Percentiles rank a stretch among this genome's conserved stretches.
Evolutionary conservation across 345 rosid genomes (phyloP).

Genomic region (Boechera retrofracta): DNA sequence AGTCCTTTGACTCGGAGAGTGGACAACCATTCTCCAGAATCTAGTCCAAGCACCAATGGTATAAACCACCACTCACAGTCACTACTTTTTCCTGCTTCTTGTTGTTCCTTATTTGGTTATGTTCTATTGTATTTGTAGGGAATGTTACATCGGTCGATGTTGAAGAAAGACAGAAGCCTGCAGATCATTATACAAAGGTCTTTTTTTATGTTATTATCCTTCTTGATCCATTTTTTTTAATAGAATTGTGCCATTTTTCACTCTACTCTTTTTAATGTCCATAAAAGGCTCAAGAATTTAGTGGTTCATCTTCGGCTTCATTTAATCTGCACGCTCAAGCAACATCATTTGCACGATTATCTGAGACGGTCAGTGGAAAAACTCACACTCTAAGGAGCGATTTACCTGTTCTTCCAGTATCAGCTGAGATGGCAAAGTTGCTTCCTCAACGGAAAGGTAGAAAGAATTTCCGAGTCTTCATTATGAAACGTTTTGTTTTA

Average conservation of each 20-base stretch:
- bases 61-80: constrained; percentile 22
- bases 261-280: constrained; percentile 8
- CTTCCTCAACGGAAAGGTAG: constrained; percentile 68
- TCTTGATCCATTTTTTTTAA: background rate
- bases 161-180: constrained; percentile 42
- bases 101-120: constrained; percentile 23
- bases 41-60: constrained; percentile 52
- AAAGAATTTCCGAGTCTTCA: background rate
- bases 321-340: constrained; percentile 73
- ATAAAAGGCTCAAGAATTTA: constrained; percentile 44
- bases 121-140: constrained; percentile 35
- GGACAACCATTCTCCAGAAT: constrained; percentile 51
- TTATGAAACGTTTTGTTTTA: background rate
- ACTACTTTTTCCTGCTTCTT: background rate
- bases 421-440: constrained; percentile 85
- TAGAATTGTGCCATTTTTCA: background rate
- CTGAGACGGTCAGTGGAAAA: constrained; percentile 51
- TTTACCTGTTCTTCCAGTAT: constrained; percentile 69
- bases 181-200: constrained; percentile 54
- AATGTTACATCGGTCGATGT: constrained; percentile 30
- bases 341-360: constrained; percentile 62
- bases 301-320: constrained; percentile 48
- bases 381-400: constrained; percentile 46
- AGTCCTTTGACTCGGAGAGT: constrained; percentile 77
- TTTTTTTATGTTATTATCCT: constrained; percentile 8